A percentile compares a stretch with the other conserved stretches of the same genome.
Evolutionary conservation across 306 rosid species (phyloP).

Genomic region (Gynostemma pentaphyllum): DNA sequence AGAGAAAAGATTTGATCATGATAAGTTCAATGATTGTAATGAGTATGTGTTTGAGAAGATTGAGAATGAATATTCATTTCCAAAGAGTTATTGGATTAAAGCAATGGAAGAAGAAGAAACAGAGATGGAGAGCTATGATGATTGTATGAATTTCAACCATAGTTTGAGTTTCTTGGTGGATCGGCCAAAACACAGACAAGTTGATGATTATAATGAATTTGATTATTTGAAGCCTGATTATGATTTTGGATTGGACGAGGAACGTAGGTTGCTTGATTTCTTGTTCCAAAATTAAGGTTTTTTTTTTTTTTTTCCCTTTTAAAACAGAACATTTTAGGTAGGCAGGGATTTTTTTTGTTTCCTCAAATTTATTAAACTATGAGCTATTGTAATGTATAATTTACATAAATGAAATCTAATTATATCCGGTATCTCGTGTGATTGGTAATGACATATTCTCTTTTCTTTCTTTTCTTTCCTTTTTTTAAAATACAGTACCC

Average conservation of each 20-base stretch:
- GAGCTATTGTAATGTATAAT: background rate
- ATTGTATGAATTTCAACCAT: background rate
- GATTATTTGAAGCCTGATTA: conserved; percentile 46
- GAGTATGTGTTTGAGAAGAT: background rate
- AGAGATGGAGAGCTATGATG: background rate
- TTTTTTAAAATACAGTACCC: too few species aligned
- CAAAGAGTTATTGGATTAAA: background rate
- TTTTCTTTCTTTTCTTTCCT: too few species aligned
- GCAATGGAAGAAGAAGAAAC: conserved; percentile 9
- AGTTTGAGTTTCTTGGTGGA: background rate
- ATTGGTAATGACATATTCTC: too few species aligned
- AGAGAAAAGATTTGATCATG: background rate
- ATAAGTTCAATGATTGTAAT: background rate
- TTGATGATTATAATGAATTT: conserved; percentile 21
- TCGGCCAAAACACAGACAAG: conserved; percentile 12
- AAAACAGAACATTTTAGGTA: background rate
- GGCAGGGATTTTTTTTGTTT: background rate
- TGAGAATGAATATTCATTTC: background rate
- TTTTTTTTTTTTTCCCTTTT: too few species aligned
- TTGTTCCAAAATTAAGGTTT: conserved; percentile 22
- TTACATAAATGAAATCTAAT: too few species aligned
- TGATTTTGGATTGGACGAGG: conserved; percentile 51
- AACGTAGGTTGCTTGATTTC: conserved; percentile 32
- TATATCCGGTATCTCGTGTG: too few species aligned
- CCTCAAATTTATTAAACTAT: background rate